Base-by-base conservation (phyloP, 352 stramenopile species). In the Phytophthora crassamura region DNA sequence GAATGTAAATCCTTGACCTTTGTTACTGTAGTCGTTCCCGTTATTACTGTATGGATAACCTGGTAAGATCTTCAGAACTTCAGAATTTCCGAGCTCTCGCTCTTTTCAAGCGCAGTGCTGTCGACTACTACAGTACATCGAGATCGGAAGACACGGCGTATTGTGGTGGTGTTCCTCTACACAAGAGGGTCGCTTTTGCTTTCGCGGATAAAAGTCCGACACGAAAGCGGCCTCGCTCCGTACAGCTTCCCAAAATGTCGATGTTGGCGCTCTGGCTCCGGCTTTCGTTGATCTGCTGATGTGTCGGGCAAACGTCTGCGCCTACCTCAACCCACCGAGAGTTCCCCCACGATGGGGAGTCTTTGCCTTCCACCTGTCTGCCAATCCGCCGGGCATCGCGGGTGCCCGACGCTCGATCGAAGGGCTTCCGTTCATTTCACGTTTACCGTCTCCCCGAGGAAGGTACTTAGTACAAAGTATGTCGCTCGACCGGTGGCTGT, bases 261-360 rank as follows among this genome's bases (percentile, higher is more conserved):
- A 30, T 45, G 39, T 38, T 54, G 18, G 18, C 7, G 38, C 11
- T 67, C 52, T 43, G 60, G 61, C 61, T 69, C 25, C 25, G 25
- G 25, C 25, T 30, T 30, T 59, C 58, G 60, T 12, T 69, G 52
- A 50, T 51, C 49, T 20, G 20, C 51, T 55, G 59, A 67, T 62
- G 41, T 49, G 42, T 42, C 39, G 53, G 35, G 16, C 41, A 67
- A 49, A 49, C 45, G n/a, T n/a, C n/a, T n/a, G n/a, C n/a, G 39
- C 53, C 55, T 67, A 30, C 41, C 56, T 60, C 51, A 68, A 48
- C 15, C 30, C 54, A 74, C 49, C 66, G 50, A 74, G 66, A 74
- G 64, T 43, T 67, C 34, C 34, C 2, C 35, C 35, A 59, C 20
- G 67, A 74, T 74, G 67, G 61, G 61, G 38, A 69, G 39, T 36